phyloP scores from a whole-genome alignment of 345 rosid species.

The Linum lewisii region DNA sequence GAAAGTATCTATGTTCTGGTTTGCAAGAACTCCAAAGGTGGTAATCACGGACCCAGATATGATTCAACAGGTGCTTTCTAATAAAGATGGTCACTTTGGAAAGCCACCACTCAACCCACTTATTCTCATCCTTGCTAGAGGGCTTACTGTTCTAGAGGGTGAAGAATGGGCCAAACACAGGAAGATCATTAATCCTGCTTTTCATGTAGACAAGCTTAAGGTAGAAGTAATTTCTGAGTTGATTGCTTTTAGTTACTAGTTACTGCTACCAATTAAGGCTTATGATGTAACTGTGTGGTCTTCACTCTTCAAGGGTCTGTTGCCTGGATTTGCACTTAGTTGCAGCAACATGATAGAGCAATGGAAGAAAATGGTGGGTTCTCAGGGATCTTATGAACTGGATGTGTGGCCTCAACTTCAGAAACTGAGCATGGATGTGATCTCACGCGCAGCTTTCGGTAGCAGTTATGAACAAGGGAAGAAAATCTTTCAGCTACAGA shows the following conservation, averaged over 20 bases:
- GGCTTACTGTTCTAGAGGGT: slow-evolving; percentile 33
- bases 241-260: too few species aligned
- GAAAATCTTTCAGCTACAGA: slow-evolving; percentile 34
- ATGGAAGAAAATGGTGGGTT: slow-evolving; percentile 28
- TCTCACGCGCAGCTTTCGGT: slow-evolving; percentile 42
- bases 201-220: slow-evolving; percentile 41
- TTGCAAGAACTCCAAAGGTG: slow-evolving; percentile 34
- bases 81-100: slow-evolving; percentile 34
- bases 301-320: slow-evolving; percentile 40
- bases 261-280: too few species aligned
- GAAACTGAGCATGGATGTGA: slow-evolving; percentile 33
- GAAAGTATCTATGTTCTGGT: slow-evolving; percentile 33
- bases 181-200: slow-evolving; percentile 35
- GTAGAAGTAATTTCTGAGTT: slow-evolving; percentile 12
- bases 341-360: slow-evolving; percentile 27
- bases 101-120: slow-evolving; percentile 35
- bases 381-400: slow-evolving; percentile 25
- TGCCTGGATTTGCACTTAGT: slow-evolving; percentile 26
- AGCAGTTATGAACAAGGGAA: slow-evolving; percentile 45
- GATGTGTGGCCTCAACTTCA: slow-evolving; percentile 43
- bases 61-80: slow-evolving; percentile 30
- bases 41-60: slow-evolving; percentile 31
- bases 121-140: slow-evolving; percentile 25
- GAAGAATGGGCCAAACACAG: slow-evolving; percentile 39
- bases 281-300: background rate